Base-by-base conservation (phyloP, 495 filamentous ascomycete species). In the Podospora pseudocomata region DNA sequence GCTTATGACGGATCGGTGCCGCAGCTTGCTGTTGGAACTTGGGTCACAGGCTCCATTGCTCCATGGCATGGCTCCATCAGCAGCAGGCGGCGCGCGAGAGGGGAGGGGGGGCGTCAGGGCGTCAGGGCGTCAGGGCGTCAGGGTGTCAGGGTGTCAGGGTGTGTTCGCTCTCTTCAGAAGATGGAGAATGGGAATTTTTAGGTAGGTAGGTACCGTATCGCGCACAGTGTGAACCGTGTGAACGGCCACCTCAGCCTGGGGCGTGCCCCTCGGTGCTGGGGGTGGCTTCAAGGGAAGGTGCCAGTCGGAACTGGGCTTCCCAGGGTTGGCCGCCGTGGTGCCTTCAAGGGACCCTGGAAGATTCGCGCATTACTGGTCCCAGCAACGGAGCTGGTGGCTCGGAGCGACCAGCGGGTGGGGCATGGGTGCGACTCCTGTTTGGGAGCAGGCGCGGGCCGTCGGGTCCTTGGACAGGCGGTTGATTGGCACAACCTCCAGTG, bases 1-100 rank as follows among this genome's bases (percentile, higher is more conserved):
- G 74, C 67, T 76, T 73, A 70, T 76, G 74, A 75, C 67, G 74
- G 73, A 71, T 74, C 59, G 67, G 66, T 69, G 68, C 60, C 70
- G 61, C 54, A 58, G 66, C 44, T 65, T 70, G 39, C 39, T 49
- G 39, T 49, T 49, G 39, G 39, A 49, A 49, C 39, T 67, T 73
- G 70, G 73, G 74, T 75, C 71, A 72, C 73, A 74, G 73, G 71
- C 70, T 57, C 70, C 60, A 49, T 49, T 0, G 39, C 39, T 49
- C 39, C 39, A 49, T 49, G 39, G 39, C 39, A 49, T 49, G 39
- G 39, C 39, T 49, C 39, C 39, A 49, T 49, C 61, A 63, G 28
- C 61, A 63, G 0, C 18, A n/a, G 34, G 61, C 27, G 58, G 70
- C 66, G 68, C 55, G 39, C n/a, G n/a, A n/a, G n/a, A n/a, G 4